Conservation (phyloP, 1,284 basidiomycete species). For the Blastosporella zonata region DNA sequence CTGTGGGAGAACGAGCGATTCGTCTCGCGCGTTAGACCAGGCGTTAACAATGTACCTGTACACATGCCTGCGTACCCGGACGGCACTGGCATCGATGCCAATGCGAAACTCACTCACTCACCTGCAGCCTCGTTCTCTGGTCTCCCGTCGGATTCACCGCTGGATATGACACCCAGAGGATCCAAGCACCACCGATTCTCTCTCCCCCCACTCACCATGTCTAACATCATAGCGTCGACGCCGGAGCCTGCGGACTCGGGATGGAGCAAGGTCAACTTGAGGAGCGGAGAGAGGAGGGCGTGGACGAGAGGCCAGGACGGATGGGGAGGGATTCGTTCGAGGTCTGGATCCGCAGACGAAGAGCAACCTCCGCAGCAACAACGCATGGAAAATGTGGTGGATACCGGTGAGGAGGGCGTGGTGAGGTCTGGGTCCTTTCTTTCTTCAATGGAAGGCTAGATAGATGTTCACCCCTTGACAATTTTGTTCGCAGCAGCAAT, state of each 20-base stretch:
- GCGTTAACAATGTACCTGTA: neutral
- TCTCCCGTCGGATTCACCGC: too few species aligned
- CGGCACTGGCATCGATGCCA: neutral
- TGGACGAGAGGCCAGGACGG: constrained; percentile 76
- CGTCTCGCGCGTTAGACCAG: constrained; percentile 9
- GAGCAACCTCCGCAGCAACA: neutral
- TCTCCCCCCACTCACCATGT: neutral
- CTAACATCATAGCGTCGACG: neutral
- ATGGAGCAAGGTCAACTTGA: constrained; percentile 61
- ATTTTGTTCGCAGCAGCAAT: constrained; percentile 53
- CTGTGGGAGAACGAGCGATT: constrained; percentile 76
- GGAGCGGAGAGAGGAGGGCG: constrained; percentile 49
- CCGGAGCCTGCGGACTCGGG: constrained; percentile 30
- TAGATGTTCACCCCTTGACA: constrained; percentile 1
- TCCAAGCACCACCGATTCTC: neutral
- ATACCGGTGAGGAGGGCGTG: constrained; percentile 32
- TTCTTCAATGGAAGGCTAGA: too few species aligned
- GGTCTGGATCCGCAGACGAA: neutral
- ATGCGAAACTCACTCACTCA: too few species aligned
- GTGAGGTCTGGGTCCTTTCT: constrained; percentile 55
- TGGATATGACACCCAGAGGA: neutral
- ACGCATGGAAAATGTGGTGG: neutral
- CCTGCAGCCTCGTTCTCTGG: too few species aligned
- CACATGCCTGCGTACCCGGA: neutral
- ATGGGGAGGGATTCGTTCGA: constrained; percentile 54